Conservation (phyloP, 352 stramenopile genomes). For the Pythium scleroteichum region DNA sequence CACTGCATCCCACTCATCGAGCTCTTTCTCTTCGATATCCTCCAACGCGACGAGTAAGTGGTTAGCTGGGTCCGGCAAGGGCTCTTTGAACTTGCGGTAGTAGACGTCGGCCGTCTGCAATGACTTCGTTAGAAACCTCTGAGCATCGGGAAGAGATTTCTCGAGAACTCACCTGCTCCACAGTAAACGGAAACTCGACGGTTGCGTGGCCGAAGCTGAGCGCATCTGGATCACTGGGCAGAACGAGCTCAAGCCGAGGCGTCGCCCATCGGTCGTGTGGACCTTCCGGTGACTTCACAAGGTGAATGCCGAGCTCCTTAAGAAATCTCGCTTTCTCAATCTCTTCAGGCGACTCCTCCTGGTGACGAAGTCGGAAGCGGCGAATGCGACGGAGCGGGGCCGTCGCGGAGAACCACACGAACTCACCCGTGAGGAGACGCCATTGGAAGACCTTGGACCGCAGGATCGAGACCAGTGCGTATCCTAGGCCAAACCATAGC, state of each 20-base stretch:
- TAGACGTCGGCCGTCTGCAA: slow-evolving; percentile 62
- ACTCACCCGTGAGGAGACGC: slow-evolving; percentile 45
- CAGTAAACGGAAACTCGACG: slow-evolving; percentile 46
- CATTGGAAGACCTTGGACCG: slow-evolving; percentile 56
- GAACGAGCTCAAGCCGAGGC: slow-evolving; percentile 39
- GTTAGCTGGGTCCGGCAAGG: slow-evolving; percentile 60
- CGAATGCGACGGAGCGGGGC: slow-evolving; percentile 27
- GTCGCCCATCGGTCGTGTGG: slow-evolving; percentile 18
- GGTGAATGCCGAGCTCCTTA: slow-evolving; percentile 39
- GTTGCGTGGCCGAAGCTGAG: slow-evolving; percentile 54
- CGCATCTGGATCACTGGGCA: slow-evolving; percentile 43
- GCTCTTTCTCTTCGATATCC: slow-evolving; percentile 43
- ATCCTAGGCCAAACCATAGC: slow-evolving; percentile 61
- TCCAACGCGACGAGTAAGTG: slow-evolving; percentile 47
- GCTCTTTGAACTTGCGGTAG: slow-evolving; percentile 83
- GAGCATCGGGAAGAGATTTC: background rate
- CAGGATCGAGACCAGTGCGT: slow-evolving; percentile 45
- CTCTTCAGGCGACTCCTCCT: slow-evolving; percentile 18
- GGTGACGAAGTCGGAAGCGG: slow-evolving; percentile 19
- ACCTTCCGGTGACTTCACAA: slow-evolving; percentile 31
- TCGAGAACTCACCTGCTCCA: slow-evolving; percentile 53
- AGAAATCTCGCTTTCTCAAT: slow-evolving; percentile 36
- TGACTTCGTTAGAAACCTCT: background rate
- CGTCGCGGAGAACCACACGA: slow-evolving; percentile 35
- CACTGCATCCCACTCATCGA: slow-evolving; percentile 59